phyloP scores from a whole-genome alignment of 192 early-diverging fungal genomes.

The Hyaloraphidium curvatum region DNA sequence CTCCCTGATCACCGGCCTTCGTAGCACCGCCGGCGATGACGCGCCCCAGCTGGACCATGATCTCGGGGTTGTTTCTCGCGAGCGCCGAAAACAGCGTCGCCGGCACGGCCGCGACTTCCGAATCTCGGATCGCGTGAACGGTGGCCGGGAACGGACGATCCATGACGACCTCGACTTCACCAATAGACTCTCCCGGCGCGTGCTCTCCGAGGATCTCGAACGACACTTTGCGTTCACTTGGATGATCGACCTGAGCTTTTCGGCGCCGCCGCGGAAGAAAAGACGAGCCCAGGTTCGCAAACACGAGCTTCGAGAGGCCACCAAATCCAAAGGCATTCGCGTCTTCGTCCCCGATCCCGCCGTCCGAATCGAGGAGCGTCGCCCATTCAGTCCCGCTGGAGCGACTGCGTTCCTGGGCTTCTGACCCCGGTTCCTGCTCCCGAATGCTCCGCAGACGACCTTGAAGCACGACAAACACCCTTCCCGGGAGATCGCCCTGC shows the following conservation, averaged over 20 bases:
- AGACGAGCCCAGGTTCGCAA: conserved; percentile 19
- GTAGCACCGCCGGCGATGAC: conserved; percentile 48
- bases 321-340: too few relatives aligned
- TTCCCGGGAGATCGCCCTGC: conserved; percentile 66
- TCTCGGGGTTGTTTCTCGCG: conserved; percentile 67
- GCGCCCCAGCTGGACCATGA: conserved; percentile 77
- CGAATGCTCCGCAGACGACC: conserved; percentile 84
- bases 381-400: background rate
- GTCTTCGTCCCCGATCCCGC: too few relatives aligned
- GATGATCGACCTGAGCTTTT: too few relatives aligned
- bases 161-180: conserved; percentile 81
- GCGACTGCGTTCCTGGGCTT: too few relatives aligned
- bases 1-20: background rate
- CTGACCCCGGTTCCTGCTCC: too few relatives aligned
- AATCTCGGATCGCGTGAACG: conserved; percentile 92
- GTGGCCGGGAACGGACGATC: conserved; percentile 49
- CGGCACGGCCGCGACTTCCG: conserved; percentile 88
- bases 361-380: too few relatives aligned
- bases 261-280: too few relatives aligned
- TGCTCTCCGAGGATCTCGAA: conserved; percentile 78
- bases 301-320: background rate
- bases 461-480: conserved; percentile 80
- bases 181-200: conserved; percentile 87
- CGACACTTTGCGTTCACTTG: too few relatives aligned
- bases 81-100: conserved; percentile 86